Percentiles rank a stretch among this genome's conserved stretches.
Evolutionary conservation across 495 filamentous ascomycete genomes (phyloP).

Genomic region (Penicillium macrosclerotiorum): DNA sequence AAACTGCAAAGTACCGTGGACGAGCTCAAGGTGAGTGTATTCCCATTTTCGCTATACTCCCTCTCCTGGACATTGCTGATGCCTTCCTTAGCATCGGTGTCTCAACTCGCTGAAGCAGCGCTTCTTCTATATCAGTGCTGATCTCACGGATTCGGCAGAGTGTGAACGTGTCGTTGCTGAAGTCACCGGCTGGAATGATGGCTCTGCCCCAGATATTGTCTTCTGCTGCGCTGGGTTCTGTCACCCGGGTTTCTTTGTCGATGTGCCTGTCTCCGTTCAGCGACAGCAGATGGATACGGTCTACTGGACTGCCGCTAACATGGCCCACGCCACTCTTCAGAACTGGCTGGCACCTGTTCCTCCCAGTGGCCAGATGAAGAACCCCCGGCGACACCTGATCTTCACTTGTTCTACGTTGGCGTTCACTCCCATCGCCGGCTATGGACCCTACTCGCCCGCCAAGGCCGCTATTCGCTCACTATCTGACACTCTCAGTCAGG

Average conservation of each 20-base stretch:
- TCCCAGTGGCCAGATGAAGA: constrained; percentile 28
- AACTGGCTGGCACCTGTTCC: constrained; percentile 47
- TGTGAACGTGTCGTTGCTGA: constrained; percentile 66
- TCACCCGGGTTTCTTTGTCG: constrained; percentile 74
- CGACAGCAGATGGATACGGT: constrained; percentile 86
- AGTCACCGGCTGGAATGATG: constrained; percentile 80
- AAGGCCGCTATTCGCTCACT: constrained; percentile 85
- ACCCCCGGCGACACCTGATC: constrained; percentile 70
- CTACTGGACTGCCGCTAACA: constrained; percentile 85
- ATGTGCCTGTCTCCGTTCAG: constrained; percentile 60
- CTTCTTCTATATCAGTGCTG: constrained; percentile 82
- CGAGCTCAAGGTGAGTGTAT: constrained; percentile 55
- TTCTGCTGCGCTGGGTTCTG: constrained; percentile 88
- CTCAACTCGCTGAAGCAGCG: constrained; percentile 60
- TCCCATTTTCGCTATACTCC: neutral
- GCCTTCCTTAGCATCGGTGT: constrained; percentile 52
- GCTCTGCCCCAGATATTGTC: constrained; percentile 72
- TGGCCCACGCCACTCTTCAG: constrained; percentile 63
- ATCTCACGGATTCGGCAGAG: constrained; percentile 69
- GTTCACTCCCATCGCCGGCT: constrained; percentile 78
- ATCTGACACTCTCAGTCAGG: constrained; percentile 77
- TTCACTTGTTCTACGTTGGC: constrained; percentile 80
- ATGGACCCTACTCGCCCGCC: constrained; percentile 76
- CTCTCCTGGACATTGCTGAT: constrained; percentile 10
- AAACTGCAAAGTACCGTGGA: constrained; percentile 74